phyloP scores from a whole-genome alignment of 2,329 filamentous ascomycete genomes.

The Aspergillus pseudoviridinutans region DNA sequence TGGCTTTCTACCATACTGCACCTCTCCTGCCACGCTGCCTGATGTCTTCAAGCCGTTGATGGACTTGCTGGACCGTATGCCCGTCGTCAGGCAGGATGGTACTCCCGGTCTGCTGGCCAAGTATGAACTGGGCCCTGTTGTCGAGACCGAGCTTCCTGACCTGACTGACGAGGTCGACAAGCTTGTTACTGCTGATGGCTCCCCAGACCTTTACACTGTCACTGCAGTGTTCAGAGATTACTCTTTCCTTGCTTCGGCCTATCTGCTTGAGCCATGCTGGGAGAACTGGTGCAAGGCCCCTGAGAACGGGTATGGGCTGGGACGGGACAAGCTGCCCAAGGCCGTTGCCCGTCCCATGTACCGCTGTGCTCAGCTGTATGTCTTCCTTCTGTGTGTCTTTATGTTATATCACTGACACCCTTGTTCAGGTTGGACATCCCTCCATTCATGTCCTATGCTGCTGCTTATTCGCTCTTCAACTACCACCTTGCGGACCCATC shows the following conservation, averaged over 20 bases:
- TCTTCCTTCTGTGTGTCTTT: constrained; percentile 20
- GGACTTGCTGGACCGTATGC: constrained; percentile 70
- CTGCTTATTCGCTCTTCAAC: constrained; percentile 61
- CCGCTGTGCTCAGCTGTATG: constrained; percentile 79
- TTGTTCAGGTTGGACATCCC: constrained; percentile 64
- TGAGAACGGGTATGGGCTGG: constrained; percentile 73
- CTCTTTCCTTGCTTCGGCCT: constrained; percentile 83
- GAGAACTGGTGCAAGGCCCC: constrained; percentile 56
- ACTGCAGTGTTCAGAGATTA: constrained; percentile 90
- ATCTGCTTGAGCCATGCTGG: constrained; percentile 88
- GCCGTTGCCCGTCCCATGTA: constrained; percentile 78
- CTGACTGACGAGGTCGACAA: constrained; percentile 69
- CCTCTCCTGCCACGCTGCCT: constrained; percentile 55
- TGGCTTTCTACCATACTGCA: constrained; percentile 42
- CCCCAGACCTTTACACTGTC: constrained; percentile 70
- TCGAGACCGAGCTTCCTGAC: constrained; percentile 71
- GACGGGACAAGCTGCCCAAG: constrained; percentile 66
- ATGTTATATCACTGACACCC: constrained; percentile 16
- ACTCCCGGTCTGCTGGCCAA: constrained; percentile 72
- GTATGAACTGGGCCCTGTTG: constrained; percentile 69
- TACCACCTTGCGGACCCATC: constrained; percentile 57
- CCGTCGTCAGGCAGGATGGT: constrained; percentile 70
- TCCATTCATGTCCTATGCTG: constrained; percentile 84
- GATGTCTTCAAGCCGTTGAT: constrained; percentile 69
- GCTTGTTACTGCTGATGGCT: constrained; percentile 48